Evolutionary conservation across 1,139 yeast genomes (phyloP).

Genomic region (Geotrichum candidum): DNA sequence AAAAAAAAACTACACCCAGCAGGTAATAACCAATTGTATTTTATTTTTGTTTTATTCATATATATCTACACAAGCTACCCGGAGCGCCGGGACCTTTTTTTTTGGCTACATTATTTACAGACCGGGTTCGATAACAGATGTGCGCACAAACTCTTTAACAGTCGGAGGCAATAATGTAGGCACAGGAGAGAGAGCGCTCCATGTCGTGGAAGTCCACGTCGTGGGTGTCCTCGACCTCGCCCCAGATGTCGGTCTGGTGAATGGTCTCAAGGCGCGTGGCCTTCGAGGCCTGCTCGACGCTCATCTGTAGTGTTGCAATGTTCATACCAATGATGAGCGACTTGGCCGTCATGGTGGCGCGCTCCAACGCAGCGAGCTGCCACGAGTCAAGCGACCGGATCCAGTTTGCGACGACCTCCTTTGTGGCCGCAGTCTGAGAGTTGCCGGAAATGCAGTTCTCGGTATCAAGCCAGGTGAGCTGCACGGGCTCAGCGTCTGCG

Average conservation of each 20-base stretch:
- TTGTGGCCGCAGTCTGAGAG: constrained; percentile 56
- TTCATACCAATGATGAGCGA: constrained; percentile 68
- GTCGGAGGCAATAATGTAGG: constrained; percentile 53
- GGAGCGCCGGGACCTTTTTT: background rate
- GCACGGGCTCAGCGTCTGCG: constrained; percentile 27
- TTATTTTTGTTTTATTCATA: too few species aligned
- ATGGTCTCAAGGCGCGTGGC: constrained; percentile 77
- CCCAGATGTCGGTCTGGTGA: constrained; percentile 87
- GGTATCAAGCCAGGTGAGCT: constrained; percentile 62
- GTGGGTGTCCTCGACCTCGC: constrained; percentile 97
- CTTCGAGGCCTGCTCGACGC: constrained; percentile 68
- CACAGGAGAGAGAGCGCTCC: constrained; percentile 72
- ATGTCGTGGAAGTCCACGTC: constrained; percentile 91
- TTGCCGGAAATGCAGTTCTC: constrained; percentile 84
- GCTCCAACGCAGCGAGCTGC: constrained; percentile 83
- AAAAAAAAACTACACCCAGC: too few species aligned
- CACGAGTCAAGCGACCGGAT: constrained; percentile 56
- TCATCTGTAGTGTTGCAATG: constrained; percentile 32
- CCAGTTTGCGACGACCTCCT: constrained; percentile 60
- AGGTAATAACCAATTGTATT: too few species aligned
- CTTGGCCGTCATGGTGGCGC: constrained; percentile 76
- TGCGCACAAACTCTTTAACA: background rate
- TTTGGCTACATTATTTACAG: background rate
- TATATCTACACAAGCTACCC: too few species aligned
- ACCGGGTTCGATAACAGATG: background rate